Percentiles rank a stretch among this genome's conserved stretches.
phyloP scores from a whole-genome alignment of 1,139 yeast species.

The Entelexis sorbosivorans region DNA sequence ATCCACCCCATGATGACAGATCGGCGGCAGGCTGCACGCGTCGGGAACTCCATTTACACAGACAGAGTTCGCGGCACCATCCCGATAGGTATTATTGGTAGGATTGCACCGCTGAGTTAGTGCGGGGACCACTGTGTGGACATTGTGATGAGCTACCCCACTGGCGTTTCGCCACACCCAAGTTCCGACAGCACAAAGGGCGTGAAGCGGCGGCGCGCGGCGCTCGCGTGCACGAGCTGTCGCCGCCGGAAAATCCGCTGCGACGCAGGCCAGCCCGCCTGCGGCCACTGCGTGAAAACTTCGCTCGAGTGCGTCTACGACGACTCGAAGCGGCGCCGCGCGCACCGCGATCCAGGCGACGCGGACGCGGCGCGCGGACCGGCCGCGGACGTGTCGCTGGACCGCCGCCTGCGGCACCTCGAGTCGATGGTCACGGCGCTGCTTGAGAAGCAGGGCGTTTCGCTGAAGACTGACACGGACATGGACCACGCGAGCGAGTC shows the following conservation, averaged over 20 bases:
- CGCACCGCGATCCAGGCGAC: neutral
- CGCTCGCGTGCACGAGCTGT: conserved; percentile 23
- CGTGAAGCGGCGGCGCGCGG: conserved; percentile 21
- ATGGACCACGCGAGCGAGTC: neutral
- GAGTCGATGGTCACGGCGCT: conserved; percentile 28
- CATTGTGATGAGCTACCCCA: neutral
- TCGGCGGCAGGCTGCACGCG: too few relatives aligned
- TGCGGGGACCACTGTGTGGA: too few relatives aligned
- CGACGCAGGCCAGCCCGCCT: conserved; percentile 21
- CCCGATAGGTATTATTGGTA: too few relatives aligned
- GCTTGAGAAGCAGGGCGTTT: conserved; percentile 11
- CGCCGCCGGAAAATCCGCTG: conserved; percentile 24
- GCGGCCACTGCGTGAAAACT: conserved; percentile 20
- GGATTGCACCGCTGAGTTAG: neutral
- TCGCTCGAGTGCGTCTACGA: conserved; percentile 19
- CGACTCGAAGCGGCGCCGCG: conserved; percentile 14
- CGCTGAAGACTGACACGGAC: neutral
- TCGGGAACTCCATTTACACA: too few relatives aligned
- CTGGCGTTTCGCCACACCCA: neutral
- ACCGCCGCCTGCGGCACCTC: conserved; percentile 27
- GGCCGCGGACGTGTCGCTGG: neutral
- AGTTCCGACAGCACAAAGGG: neutral
- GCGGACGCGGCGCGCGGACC: neutral
- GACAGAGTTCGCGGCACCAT: too few relatives aligned
- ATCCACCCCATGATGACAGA: too few relatives aligned